Conservation (phyloP, 2,329 filamentous ascomycete genomes). For the Hymenoscyphus scutula region DNA sequence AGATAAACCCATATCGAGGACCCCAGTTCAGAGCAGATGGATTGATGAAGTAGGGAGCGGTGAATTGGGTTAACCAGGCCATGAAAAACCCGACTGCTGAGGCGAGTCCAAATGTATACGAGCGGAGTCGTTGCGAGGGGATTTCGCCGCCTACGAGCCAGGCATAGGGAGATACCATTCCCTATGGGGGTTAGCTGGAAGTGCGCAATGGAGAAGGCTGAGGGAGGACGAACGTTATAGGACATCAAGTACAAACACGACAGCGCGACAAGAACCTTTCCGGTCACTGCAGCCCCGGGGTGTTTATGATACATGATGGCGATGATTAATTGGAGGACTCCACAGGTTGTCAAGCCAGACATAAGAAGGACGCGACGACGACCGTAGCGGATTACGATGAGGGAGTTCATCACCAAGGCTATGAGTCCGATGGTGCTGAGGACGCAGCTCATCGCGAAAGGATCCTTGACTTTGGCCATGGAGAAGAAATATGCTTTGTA, state of each 20-base stretch:
- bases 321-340: conserved; percentile 52
- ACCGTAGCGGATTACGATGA: conserved; percentile 51
- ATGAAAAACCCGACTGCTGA: conserved; percentile 53
- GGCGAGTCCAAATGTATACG: conserved; percentile 55
- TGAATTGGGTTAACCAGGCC: conserved; percentile 52
- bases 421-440: conserved; percentile 51
- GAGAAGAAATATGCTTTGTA: conserved; percentile 59
- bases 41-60: conserved; percentile 60
- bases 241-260: conserved; percentile 35
- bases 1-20: conserved; percentile 56
- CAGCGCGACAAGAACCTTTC: conserved; percentile 47
- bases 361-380: conserved; percentile 53
- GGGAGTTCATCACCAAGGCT: conserved; percentile 51
- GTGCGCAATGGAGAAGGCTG: no score
- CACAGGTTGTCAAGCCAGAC: conserved; percentile 50
- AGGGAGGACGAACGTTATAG: conserved; percentile 19
- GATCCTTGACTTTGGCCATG: conserved; percentile 53
- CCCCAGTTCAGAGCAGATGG: conserved; percentile 53
- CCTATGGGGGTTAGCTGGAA: conserved; percentile 10
- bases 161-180: conserved; percentile 46
- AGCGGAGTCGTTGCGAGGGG: conserved; percentile 54
- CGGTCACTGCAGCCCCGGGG: conserved; percentile 38
- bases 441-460: conserved; percentile 56
- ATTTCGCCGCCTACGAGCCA: conserved; percentile 58
- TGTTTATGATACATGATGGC: conserved; percentile 51